Evolutionary conservation across 345 rosid species (phyloP).

Genomic region (Cardiospermum halicacabum): DNA sequence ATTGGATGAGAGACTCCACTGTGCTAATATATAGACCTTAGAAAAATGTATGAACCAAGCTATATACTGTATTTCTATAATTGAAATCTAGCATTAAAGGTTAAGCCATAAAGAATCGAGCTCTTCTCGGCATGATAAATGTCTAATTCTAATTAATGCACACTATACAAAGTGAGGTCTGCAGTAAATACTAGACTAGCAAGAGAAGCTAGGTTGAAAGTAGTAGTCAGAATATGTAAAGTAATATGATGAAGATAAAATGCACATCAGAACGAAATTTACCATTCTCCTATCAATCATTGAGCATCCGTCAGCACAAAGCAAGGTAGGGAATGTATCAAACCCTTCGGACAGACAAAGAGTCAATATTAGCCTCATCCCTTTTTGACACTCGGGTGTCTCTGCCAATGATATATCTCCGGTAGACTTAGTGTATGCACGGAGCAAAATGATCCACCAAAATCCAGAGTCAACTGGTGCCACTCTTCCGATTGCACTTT

Average conservation of each 20-base stretch:
- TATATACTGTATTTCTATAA: not conserved
- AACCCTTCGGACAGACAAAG: slow-evolving; percentile 74
- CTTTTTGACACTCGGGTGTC: slow-evolving; percentile 67
- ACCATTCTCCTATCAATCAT: slow-evolving; percentile 91
- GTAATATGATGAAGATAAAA: too few relatives aligned
- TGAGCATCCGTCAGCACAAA: slow-evolving; percentile 74
- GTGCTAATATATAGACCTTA: not conserved
- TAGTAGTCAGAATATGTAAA: too few relatives aligned
- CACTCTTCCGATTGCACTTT: slow-evolving; percentile 75
- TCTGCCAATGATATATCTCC: slow-evolving; percentile 60
- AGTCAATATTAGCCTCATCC: slow-evolving; percentile 61
- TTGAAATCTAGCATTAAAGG: not conserved
- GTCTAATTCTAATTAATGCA: too few relatives aligned
- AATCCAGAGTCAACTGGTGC: slow-evolving; percentile 86
- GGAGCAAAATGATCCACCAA: slow-evolving; percentile 86
- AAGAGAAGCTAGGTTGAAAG: not conserved
- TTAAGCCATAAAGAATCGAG: not conserved
- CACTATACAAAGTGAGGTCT: too few relatives aligned
- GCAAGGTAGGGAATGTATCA: slow-evolving; percentile 73
- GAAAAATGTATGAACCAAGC: not conserved
- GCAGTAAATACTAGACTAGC: not conserved
- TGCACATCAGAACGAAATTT: slow-evolving; percentile 12
- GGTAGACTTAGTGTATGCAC: slow-evolving; percentile 76
- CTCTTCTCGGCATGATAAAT: not conserved
- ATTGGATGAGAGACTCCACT: not conserved